These are phyloP conservation scores for Microstegium vimineum DNA, from an alignment of 176 grass and related monocot species.

Conservation along the genomic window DNA sequence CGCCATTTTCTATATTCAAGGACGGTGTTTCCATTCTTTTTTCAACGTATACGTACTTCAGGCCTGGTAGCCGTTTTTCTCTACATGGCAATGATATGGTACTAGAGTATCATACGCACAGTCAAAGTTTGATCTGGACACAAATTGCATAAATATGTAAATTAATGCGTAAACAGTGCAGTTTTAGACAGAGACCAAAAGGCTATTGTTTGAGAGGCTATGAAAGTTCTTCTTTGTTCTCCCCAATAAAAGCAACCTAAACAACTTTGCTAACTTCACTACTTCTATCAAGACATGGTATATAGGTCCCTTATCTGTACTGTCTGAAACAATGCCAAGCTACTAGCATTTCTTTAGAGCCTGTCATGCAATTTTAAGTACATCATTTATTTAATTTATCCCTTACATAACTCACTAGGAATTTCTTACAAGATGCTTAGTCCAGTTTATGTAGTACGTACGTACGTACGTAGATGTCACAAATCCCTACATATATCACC, in stretches of 20 bases:
- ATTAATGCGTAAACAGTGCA: background rate
- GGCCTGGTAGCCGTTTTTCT: background rate
- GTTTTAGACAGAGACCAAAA: background rate
- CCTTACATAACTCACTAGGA: constrained; percentile 30
- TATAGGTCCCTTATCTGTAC: background rate
- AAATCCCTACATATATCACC: constrained; percentile 18
- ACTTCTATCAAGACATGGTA: background rate
- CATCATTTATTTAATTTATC: constrained; percentile 39
- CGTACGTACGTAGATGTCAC: constrained; percentile 14
- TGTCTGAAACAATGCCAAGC: background rate
- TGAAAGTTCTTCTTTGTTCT: background rate
- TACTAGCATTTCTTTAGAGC: constrained; percentile 1
- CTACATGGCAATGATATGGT: background rate
- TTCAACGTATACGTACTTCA: background rate
- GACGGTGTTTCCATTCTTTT: background rate
- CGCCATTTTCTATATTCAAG: background rate
- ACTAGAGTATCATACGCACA: background rate
- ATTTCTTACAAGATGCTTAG: constrained; percentile 44
- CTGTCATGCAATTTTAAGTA: constrained; percentile 2
- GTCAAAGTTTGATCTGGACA: background rate
- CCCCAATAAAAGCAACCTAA: constrained; percentile 6
- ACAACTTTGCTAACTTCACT: background rate
- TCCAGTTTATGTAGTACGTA: background rate
- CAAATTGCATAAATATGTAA: background rate
- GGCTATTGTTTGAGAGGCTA: background rate